Conservation (phyloP, 148 eudicot species). For the Vaccinium darrowii region DNA sequence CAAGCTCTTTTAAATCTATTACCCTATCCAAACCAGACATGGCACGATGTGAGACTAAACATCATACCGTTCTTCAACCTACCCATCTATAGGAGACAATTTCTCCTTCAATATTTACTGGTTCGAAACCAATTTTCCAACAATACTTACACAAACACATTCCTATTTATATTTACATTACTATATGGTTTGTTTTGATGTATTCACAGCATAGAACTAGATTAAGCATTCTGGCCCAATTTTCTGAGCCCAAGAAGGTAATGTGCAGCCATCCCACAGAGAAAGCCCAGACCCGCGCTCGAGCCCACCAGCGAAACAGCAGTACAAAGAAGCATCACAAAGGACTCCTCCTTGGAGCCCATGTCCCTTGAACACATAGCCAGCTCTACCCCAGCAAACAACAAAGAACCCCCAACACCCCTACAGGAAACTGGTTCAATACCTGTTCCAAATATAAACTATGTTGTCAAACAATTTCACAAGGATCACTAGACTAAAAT, state of each 20-base stretch:
- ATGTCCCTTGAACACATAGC: slow-evolving; percentile 84
- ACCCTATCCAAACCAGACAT: too few relatives aligned
- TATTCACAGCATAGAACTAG: slow-evolving; percentile 17
- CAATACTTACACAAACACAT: too few relatives aligned
- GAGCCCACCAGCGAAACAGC: slow-evolving; percentile 70
- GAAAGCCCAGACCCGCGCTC: slow-evolving; percentile 75
- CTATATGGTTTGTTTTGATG: too few relatives aligned
- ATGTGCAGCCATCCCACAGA: slow-evolving; percentile 63
- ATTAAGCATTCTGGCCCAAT: slow-evolving; percentile 27
- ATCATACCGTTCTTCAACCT: too few relatives aligned
- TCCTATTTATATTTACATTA: too few relatives aligned
- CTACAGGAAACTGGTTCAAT: slow-evolving; percentile 72
- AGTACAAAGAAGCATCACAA: slow-evolving; percentile 72
- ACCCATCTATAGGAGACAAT: too few relatives aligned
- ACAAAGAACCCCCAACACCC: slow-evolving; percentile 70
- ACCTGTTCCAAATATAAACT: slow-evolving; percentile 14
- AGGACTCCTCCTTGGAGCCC: slow-evolving; percentile 57
- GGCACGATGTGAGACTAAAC: too few relatives aligned
- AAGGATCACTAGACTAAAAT: too few relatives aligned
- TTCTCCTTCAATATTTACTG: too few relatives aligned
- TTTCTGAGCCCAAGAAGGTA: slow-evolving; percentile 56
- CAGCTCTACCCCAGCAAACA: slow-evolving; percentile 84
- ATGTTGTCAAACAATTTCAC: too few relatives aligned
- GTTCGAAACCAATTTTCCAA: too few relatives aligned
- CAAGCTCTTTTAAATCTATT: too few relatives aligned